A percentile compares a stretch with the other conserved stretches of the same genome.
These are phyloP conservation scores for Monosporascus sp. DNA, from an alignment of 2,329 filamentous ascomycete genomes.

Conservation along the genomic window DNA sequence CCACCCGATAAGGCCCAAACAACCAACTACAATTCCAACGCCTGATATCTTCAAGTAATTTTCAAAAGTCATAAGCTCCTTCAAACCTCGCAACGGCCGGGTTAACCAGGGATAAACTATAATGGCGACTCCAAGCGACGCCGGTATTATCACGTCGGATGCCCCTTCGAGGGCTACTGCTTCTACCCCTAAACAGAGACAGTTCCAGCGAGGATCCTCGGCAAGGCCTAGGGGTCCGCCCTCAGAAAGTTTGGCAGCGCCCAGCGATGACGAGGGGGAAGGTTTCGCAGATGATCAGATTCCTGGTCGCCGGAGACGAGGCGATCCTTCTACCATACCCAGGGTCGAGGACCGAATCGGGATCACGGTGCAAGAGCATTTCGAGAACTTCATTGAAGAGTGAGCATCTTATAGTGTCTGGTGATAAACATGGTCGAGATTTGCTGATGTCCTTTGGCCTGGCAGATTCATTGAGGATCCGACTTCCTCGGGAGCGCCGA, in stretches of 20 bases:
- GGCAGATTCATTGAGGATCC: constrained; percentile 64
- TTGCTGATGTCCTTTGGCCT: neutral
- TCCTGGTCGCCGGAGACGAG: constrained; percentile 44
- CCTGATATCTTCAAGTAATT: neutral
- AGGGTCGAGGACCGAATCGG: constrained; percentile 74
- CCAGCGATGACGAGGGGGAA: constrained; percentile 59
- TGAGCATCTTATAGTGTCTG: constrained; percentile 32
- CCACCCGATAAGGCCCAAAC: neutral
- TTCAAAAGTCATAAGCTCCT: neutral
- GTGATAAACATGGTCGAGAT: neutral
- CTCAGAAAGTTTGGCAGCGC: constrained; percentile 55
- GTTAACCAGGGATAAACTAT: constrained; percentile 2
- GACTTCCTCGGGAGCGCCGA: constrained; percentile 55
- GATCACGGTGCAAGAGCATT: constrained; percentile 68
- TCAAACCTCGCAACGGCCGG: neutral
- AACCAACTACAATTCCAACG: neutral
- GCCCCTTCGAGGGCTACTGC: constrained; percentile 36
- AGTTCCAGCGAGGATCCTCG: constrained; percentile 45
- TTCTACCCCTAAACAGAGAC: constrained; percentile 38
- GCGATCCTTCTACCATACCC: constrained; percentile 52
- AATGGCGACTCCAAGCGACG: constrained; percentile 53
- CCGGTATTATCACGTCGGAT: constrained; percentile 55
- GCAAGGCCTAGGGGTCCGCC: constrained; percentile 54
- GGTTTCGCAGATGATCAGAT: constrained; percentile 63
- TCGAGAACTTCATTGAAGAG: constrained; percentile 77